Evolutionary conservation across 352 stramenopile genomes (phyloP).

Genomic region (Phytopythium sindhum): DNA sequence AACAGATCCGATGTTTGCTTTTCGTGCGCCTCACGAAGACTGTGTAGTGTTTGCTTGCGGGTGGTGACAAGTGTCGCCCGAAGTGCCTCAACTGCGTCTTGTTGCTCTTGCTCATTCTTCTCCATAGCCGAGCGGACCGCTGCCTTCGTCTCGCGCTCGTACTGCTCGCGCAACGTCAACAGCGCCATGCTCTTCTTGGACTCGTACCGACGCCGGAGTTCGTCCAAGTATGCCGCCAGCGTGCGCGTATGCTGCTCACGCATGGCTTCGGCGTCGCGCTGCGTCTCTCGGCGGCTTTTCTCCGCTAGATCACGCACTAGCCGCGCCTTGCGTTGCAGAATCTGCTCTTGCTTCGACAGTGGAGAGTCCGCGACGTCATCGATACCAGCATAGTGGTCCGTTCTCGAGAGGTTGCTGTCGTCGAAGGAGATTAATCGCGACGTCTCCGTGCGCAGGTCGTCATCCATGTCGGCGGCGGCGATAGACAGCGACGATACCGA

Average conservation of each 20-base stretch:
- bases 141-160: slow-evolving; percentile 48
- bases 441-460: background rate
- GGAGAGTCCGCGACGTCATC: background rate
- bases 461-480: background rate
- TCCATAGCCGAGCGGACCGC: slow-evolving; percentile 40
- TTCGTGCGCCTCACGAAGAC: slow-evolving; percentile 33
- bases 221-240: slow-evolving; percentile 36
- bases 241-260: slow-evolving; percentile 29
- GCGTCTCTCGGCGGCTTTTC: slow-evolving; percentile 35
- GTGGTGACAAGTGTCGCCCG: slow-evolving; percentile 26
- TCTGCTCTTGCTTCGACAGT: slow-evolving; percentile 9
- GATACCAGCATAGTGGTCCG: background rate
- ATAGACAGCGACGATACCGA: background rate
- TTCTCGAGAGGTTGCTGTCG: background rate
- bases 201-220: slow-evolving; percentile 60
- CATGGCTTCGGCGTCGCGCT: slow-evolving; percentile 23
- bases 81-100: slow-evolving; percentile 23
- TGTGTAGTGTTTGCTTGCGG: slow-evolving; percentile 27
- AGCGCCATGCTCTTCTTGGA: slow-evolving; percentile 59
- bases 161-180: slow-evolving; percentile 40
- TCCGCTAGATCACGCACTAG: slow-evolving; percentile 32
- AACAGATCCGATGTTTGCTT: slow-evolving; percentile 33
- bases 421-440: background rate
- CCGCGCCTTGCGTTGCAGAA: slow-evolving; percentile 18
- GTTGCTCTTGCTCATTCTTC: slow-evolving; percentile 41